Percentiles rank a stretch among this genome's conserved stretches.
Conservation (phyloP, 2,329 filamentous ascomycete genomes). For the Cordyceps tenuipes region DNA sequence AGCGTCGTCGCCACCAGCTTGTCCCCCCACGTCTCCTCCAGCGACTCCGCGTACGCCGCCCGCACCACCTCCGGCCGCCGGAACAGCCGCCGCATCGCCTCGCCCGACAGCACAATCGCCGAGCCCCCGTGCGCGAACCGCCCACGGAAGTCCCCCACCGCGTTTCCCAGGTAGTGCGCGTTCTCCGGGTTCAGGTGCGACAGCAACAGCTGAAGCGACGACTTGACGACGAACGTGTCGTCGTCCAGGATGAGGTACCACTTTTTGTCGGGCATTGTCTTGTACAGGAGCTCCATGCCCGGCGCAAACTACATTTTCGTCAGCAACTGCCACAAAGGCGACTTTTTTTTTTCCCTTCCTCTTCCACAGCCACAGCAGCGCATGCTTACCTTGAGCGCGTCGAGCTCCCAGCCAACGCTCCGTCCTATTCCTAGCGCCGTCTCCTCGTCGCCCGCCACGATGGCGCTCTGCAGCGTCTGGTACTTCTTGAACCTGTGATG, state of each 20-base stretch:
- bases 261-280: conserved; percentile 43
- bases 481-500: conserved; percentile 35
- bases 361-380: not conserved
- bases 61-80: conserved; percentile 33
- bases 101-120: conserved; percentile 43
- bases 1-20: conserved; percentile 44
- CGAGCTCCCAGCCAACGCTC: conserved; percentile 39
- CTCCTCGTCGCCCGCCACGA: conserved; percentile 30
- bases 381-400: conserved; percentile 37
- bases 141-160: conserved; percentile 46
- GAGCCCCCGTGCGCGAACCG: conserved; percentile 52
- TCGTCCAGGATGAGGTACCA: conserved; percentile 53
- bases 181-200: conserved; percentile 38
- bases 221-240: conserved; percentile 46
- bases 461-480: conserved; percentile 27
- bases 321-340: not conserved
- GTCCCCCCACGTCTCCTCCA: conserved; percentile 46
- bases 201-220: conserved; percentile 39
- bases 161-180: conserved; percentile 47
- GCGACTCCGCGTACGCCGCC: conserved; percentile 37
- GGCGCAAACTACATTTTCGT: conserved; percentile 39
- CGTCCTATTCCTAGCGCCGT: conserved; percentile 29
- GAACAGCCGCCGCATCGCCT: conserved; percentile 40
- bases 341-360: no score
- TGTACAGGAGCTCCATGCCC: conserved; percentile 44